phyloP scores from a whole-genome alignment of 208 protist species.

The Crithidia fasciculata region DNA sequence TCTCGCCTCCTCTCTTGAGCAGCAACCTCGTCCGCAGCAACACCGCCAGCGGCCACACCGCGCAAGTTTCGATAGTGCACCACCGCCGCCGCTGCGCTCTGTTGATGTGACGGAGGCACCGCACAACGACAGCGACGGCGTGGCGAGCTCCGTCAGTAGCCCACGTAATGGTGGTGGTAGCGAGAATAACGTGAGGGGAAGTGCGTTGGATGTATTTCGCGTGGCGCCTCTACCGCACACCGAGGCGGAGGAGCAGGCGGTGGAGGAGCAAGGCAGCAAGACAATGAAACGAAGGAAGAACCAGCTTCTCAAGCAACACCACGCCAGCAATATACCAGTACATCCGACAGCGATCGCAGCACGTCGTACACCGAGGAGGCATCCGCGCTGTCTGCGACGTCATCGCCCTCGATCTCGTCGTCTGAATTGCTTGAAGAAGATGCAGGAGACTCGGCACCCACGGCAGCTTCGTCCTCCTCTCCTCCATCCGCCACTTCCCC shows the following conservation, averaged over 20 bases:
- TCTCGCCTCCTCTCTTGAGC: slow-evolving; percentile 2
- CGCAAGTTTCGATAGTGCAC: not conserved
- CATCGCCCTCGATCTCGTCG: not conserved
- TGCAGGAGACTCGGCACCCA: too few relatives aligned
- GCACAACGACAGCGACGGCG: slow-evolving; percentile 3
- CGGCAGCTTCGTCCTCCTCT: not conserved
- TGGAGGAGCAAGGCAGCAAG: too few relatives aligned
- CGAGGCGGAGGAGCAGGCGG: too few relatives aligned
- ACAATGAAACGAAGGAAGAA: too few relatives aligned
- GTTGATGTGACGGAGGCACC: slow-evolving; percentile 26
- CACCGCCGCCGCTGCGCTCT: slow-evolving; percentile 11
- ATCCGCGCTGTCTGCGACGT: not conserved
- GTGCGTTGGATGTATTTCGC: too few relatives aligned
- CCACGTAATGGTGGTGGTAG: not conserved
- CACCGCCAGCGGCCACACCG: not conserved
- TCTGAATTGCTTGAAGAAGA: not conserved
- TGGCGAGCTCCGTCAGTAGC: not conserved
- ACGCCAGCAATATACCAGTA: not conserved
- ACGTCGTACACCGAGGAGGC: too few relatives aligned
- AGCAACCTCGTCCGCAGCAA: too few relatives aligned
- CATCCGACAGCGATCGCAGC: not conserved
- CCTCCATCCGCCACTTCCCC: not conserved
- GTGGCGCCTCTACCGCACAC: too few relatives aligned
- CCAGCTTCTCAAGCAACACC: too few relatives aligned
- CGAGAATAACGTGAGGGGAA: too few relatives aligned